Percentiles rank a stretch among this genome's conserved stretches.
phyloP scores from a whole-genome alignment of 495 filamentous ascomycete genomes.

The Gamarada debralockiae region DNA sequence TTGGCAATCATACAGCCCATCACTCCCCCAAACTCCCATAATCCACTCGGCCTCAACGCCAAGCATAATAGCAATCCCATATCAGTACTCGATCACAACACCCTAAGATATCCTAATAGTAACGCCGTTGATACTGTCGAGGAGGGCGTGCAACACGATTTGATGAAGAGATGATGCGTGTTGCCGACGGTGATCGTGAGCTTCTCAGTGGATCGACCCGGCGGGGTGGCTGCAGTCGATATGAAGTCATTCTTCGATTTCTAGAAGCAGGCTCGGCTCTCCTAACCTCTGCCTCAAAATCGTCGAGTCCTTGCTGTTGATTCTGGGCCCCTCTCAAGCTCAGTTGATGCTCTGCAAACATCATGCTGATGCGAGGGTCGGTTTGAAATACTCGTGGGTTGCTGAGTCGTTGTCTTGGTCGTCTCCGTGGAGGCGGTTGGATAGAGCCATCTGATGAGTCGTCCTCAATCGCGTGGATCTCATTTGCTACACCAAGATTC shows the following conservation, averaged over 20 bases:
- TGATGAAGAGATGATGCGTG: slow-evolving; percentile 11
- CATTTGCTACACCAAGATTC: slow-evolving; percentile 14
- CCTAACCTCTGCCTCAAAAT: slow-evolving; percentile 6
- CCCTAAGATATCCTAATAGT: not conserved
- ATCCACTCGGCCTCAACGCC: no score
- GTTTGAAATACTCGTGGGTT: slow-evolving; percentile 13
- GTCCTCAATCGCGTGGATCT: slow-evolving; percentile 18
- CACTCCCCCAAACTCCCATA: no score
- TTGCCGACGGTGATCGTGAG: slow-evolving; percentile 17
- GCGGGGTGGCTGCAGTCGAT: slow-evolving; percentile 10
- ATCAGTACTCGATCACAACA: not conserved
- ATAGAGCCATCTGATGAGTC: slow-evolving; percentile 19
- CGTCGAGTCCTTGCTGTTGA: slow-evolving; percentile 5
- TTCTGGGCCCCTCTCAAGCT: slow-evolving; percentile 4
- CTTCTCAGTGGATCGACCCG: slow-evolving; percentile 11
- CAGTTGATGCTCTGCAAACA: slow-evolving; percentile 24
- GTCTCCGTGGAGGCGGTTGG: slow-evolving; percentile 16
- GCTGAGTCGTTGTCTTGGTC: not conserved
- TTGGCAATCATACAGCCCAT: no score
- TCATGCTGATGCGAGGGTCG: slow-evolving; percentile 22
- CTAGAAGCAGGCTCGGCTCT: slow-evolving; percentile 11
- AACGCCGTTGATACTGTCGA: slow-evolving; percentile 9
- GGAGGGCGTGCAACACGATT: slow-evolving; percentile 4
- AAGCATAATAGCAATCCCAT: not conserved
- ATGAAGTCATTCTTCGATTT: slow-evolving; percentile 5